Evolutionary conservation across 2,329 filamentous ascomycete genomes (phyloP), one percentile per base, ranked within the genome.

Genomic region (Reticulascus tulasneorum): DNA sequence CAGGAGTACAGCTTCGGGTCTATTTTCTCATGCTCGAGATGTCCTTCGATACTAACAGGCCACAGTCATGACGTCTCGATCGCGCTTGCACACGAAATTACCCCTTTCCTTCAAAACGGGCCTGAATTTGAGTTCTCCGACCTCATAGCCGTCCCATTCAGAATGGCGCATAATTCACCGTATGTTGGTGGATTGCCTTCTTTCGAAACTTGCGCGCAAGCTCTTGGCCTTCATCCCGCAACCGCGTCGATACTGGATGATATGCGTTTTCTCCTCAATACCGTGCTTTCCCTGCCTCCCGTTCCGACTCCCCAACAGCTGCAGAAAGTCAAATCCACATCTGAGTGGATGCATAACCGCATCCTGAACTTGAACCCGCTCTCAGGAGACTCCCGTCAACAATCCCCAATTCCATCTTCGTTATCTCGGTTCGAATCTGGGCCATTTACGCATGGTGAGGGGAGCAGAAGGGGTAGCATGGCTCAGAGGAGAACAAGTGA

Each of bases 211-310:
- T 69, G 60, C 15, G 58, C 57, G 18, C 58, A 61, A 9, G 56
- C 60, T 0, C 51, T 73, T 3, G 54, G 58, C n/a, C 53, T 76
- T n/a, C 66, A 73, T 33, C 54, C 58, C 2, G 55, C 58, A 33
- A 69, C 68, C 2, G 69, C 71, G 5, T 58, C 63, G 11, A 69
- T 77, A 33, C 62, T 77, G 4, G 73, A 77, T 35, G 65, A 72
- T 31, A 64, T 74, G 52, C 63, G 71, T 5, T 64, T 64, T 16
- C 53, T 77, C 2, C 56, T 73, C n/a, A 50, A 58, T 10, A 51
- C 62, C 4, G 62, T 73, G 0, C 43, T 71, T 6, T 50, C 57
- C 1, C 51, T 72, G n/a, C 60, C 67, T 0, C 39, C 47, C 3
- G 29, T 53, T 1, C 48, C 66, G 4, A 55, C 59, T 0, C 21